Evolutionary conservation across 768 basidiomycete species (phyloP).

Genomic region (Boletus rubroflammeus): DNA sequence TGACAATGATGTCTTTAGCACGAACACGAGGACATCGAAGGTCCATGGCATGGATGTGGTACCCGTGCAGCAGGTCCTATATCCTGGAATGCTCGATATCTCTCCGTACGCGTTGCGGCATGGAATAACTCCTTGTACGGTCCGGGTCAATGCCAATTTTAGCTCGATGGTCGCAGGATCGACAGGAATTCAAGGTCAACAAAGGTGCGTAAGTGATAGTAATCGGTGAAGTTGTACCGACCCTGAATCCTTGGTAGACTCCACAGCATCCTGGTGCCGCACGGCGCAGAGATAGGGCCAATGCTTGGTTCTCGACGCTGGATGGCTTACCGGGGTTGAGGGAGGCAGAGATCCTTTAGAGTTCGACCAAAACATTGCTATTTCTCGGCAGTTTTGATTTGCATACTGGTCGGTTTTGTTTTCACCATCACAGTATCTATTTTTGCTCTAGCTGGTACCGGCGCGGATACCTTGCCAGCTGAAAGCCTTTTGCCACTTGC

Average conservation of each 20-base stretch:
- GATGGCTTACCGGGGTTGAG: slow-evolving; percentile 10
- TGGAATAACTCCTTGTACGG: background rate
- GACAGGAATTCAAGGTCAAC: background rate
- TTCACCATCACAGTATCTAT: background rate
- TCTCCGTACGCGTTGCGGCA: background rate
- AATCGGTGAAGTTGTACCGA: background rate
- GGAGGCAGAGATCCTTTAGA: slow-evolving; percentile 1
- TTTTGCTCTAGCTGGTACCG: background rate
- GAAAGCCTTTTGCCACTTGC: background rate
- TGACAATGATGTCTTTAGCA: slow-evolving; percentile 2
- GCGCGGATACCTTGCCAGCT: background rate
- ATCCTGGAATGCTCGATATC: slow-evolving; percentile 1
- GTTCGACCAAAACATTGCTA: background rate
- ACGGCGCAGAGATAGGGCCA: background rate
- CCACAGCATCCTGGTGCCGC: background rate
- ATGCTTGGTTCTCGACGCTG: background rate
- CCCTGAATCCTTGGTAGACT: background rate
- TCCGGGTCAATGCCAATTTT: background rate
- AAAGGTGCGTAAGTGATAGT: slow-evolving; percentile 17
- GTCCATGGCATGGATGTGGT: background rate
- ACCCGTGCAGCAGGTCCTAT: slow-evolving; percentile 1
- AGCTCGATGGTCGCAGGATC: background rate
- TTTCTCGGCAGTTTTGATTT: background rate
- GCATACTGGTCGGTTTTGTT: background rate
- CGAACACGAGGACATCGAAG: background rate